These are phyloP conservation scores for Ceratocystiopsis sp. DNA, from an alignment of 2,329 filamentous ascomycete species.

Conservation along the genomic window DNA sequence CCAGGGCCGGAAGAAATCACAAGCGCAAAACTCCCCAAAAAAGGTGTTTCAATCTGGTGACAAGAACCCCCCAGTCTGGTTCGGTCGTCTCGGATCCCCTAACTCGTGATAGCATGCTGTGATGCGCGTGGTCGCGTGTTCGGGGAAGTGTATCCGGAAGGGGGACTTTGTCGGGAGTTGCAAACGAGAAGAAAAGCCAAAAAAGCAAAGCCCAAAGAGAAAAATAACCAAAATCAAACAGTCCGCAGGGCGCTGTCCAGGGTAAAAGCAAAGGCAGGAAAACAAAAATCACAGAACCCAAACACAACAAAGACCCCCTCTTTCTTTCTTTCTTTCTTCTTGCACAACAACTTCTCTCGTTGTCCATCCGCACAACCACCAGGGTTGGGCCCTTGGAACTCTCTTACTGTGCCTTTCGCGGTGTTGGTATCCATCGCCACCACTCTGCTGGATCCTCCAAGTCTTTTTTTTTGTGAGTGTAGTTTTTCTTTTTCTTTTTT, in stretches of 20 bases:
- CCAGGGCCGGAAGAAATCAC: constrained; percentile 3
- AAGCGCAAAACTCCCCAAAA: constrained; percentile 9
- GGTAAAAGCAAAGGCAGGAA: constrained; percentile 19
- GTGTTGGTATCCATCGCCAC: too few species aligned
- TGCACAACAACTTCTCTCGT: neutral
- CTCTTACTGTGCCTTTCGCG: neutral
- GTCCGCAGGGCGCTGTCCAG: constrained; percentile 21
- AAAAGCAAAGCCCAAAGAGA: neutral
- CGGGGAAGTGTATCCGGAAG: neutral
- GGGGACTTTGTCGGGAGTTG: constrained; percentile 16
- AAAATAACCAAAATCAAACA: constrained; percentile 16
- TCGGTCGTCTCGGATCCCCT: neutral
- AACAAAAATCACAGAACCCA: neutral
- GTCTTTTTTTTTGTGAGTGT: neutral
- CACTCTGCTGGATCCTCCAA: too few species aligned
- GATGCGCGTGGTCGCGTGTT: constrained; percentile 2
- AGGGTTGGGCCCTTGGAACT: constrained; percentile 1
- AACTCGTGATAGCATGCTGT: constrained; percentile 4
- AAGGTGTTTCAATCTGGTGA: constrained; percentile 11
- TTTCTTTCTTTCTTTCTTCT: neutral
- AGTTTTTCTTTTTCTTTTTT: neutral
- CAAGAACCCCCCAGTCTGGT: constrained; percentile 4
- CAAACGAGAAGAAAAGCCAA: constrained; percentile 18
- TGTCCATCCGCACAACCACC: constrained; percentile 2
- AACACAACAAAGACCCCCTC: neutral